A percentile compares a stretch with the other conserved stretches of the same genome.
These are phyloP conservation scores for Colletotrichum gigasporum DNA, from an alignment of 2,329 filamentous ascomycete genomes.

Conservation along the genomic window DNA sequence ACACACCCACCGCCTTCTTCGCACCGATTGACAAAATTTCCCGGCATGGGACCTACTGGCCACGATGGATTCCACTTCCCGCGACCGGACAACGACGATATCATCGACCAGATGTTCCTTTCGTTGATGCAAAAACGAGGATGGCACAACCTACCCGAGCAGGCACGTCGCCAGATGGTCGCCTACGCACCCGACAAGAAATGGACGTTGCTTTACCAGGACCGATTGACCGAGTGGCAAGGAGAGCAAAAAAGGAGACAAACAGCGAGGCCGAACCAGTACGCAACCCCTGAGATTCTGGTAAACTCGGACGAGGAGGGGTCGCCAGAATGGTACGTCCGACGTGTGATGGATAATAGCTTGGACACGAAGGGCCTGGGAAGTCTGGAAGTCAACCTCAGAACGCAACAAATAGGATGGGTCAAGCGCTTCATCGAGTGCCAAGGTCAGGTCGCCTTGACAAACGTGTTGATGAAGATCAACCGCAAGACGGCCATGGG, in stretches of 20 bases:
- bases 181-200: slow-evolving; percentile 95
- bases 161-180: slow-evolving; percentile 94
- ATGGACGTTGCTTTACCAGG: slow-evolving; percentile 96
- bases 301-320: slow-evolving; percentile 91
- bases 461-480: slow-evolving; percentile 91
- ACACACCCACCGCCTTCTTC: slow-evolving; percentile 60
- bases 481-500: slow-evolving; percentile 86
- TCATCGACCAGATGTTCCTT: slow-evolving; percentile 91
- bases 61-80: slow-evolving; percentile 70
- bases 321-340: slow-evolving; percentile 97
- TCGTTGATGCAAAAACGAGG: slow-evolving; percentile 97
- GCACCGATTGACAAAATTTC: slow-evolving; percentile 65
- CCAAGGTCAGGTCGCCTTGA: slow-evolving; percentile 94
- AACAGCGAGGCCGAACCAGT: slow-evolving; percentile 74
- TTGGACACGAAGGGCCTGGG: slow-evolving; percentile 92
- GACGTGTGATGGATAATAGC: slow-evolving; percentile 94
- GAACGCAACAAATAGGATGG: slow-evolving; percentile 98
- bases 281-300: slow-evolving; percentile 74
- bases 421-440: slow-evolving; percentile 97
- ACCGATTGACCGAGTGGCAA: slow-evolving; percentile 91
- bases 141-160: slow-evolving; percentile 96
- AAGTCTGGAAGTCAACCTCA: slow-evolving; percentile 91
- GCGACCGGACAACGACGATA: slow-evolving; percentile 80
- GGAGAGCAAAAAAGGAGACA: slow-evolving; percentile 90
- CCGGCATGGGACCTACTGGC: slow-evolving; percentile 43